Evolutionary conservation across 805 yeast species (phyloP).

Genomic region (Sungouiella blattae): DNA sequence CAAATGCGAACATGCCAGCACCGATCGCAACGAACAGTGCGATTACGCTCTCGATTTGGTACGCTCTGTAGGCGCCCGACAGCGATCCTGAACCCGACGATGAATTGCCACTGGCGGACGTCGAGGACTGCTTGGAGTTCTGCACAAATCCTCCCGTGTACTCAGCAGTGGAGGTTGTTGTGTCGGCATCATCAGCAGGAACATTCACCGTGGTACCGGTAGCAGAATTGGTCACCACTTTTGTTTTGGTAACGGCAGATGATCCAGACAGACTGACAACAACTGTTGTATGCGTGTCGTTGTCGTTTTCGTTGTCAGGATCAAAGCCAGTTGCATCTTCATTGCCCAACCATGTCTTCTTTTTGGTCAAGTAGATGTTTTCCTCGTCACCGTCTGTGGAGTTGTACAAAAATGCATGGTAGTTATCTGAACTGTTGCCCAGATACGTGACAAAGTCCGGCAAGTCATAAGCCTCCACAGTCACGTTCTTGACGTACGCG

Average conservation of each 20-base stretch:
- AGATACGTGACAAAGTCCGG: conserved; percentile 49
- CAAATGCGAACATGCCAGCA: conserved; percentile 5
- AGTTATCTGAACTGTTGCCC: conserved; percentile 47
- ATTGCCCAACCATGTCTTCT: conserved; percentile 56
- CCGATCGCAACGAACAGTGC: conserved; percentile 8
- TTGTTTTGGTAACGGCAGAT: conserved; percentile 16
- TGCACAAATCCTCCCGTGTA: conserved; percentile 41
- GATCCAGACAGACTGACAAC: conserved; percentile 7
- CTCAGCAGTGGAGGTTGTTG: conserved; percentile 13
- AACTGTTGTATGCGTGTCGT: conserved; percentile 11
- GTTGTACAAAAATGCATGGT: conserved; percentile 44
- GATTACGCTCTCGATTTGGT: conserved; percentile 4
- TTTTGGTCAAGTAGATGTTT: conserved; percentile 57
- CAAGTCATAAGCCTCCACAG: conserved; percentile 67
- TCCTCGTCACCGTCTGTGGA: conserved; percentile 37
- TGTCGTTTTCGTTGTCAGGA: conserved; percentile 36
- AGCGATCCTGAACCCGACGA: too few species aligned
- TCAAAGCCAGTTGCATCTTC: conserved; percentile 66
- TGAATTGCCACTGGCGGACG: conserved; percentile 4
- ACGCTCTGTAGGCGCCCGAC: conserved; percentile 1
- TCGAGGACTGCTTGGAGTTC: conserved; percentile 15
- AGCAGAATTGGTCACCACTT: conserved; percentile 1
- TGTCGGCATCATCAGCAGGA: conserved; percentile 10
- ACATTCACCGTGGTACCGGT: conserved; percentile 6
- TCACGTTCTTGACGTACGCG: conserved; percentile 56